phyloP scores from a whole-genome alignment of 2,329 filamentous ascomycete genomes.

The Diaporthe sp. region DNA sequence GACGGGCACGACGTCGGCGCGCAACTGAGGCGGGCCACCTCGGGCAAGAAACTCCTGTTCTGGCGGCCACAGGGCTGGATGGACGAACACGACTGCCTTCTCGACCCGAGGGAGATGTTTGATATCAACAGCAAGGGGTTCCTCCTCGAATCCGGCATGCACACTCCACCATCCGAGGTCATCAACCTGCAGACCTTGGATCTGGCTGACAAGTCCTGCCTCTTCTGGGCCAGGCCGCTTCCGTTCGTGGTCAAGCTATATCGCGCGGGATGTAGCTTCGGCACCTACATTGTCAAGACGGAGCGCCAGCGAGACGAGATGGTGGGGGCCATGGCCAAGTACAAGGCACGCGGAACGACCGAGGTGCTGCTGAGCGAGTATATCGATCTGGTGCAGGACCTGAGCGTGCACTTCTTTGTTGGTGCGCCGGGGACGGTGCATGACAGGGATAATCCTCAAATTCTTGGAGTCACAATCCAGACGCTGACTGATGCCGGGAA shows the following conservation, averaged over 20 bases:
- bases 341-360: slow-evolving; percentile 35
- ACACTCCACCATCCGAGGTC: slow-evolving; percentile 36
- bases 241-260: slow-evolving; percentile 41
- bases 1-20: slow-evolving; percentile 20
- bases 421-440: slow-evolving; percentile 35
- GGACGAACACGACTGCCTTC: slow-evolving; percentile 38
- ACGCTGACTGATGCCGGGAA: slow-evolving; percentile 38
- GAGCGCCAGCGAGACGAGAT: slow-evolving; percentile 30
- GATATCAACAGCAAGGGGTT: slow-evolving; percentile 40
- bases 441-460: slow-evolving; percentile 36
- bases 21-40: slow-evolving; percentile 29
- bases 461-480: slow-evolving; percentile 39
- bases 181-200: slow-evolving; percentile 31
- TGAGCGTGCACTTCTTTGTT: slow-evolving; percentile 40
- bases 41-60: slow-evolving; percentile 38
- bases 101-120: slow-evolving; percentile 38
- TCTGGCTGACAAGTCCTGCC: slow-evolving; percentile 21
- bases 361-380: slow-evolving; percentile 39
- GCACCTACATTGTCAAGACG: slow-evolving; percentile 38
- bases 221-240: slow-evolving; percentile 32
- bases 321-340: slow-evolving; percentile 33
- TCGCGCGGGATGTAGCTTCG: slow-evolving; percentile 40
- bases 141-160: slow-evolving; percentile 38
- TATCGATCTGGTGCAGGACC: slow-evolving; percentile 38
- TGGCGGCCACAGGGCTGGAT: slow-evolving; percentile 41